These are phyloP conservation scores for Carex littledalei DNA, from an alignment of 176 grass and related monocot species.

Conservation along the genomic window DNA sequence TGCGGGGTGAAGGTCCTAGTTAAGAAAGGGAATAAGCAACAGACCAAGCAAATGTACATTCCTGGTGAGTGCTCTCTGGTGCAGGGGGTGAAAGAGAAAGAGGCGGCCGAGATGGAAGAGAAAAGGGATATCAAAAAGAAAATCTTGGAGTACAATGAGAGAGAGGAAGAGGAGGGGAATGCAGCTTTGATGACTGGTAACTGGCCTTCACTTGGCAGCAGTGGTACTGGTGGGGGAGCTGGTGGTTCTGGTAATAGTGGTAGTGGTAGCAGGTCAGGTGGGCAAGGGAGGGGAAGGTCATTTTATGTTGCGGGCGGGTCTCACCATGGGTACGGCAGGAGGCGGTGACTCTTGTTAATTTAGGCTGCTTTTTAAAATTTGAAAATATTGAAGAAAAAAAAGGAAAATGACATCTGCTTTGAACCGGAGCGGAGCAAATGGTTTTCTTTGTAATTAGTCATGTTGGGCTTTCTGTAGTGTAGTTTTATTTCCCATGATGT, in stretches of 20 bases:
- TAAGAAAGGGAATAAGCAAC: constrained; percentile 94
- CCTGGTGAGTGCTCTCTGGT: constrained; percentile 87
- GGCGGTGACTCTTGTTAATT: constrained; percentile 39
- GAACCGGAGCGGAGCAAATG: background rate
- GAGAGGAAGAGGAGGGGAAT: constrained; percentile 88
- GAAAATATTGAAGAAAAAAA: constrained; percentile 11
- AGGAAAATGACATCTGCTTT: background rate
- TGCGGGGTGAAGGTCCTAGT: constrained; percentile 92
- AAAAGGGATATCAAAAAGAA: constrained; percentile 77
- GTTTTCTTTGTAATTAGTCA: constrained; percentile 11
- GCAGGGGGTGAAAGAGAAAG: constrained; percentile 86
- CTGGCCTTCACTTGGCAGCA: constrained; percentile 3
- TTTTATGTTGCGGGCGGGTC: constrained; percentile 64
- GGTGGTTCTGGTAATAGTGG: constrained; percentile 44
- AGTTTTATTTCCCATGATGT: background rate
- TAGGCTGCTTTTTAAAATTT: background rate
- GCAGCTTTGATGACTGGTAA: constrained; percentile 38
- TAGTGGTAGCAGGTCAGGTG: constrained; percentile 46
- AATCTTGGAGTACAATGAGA: constrained; percentile 96
- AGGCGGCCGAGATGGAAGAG: constrained; percentile 85
- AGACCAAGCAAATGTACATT: constrained; percentile 90
- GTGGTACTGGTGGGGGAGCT: constrained; percentile 40
- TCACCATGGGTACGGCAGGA: constrained; percentile 77
- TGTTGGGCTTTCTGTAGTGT: background rate
- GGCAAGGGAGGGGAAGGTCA: constrained; percentile 44